Conservation (phyloP, 148 eudicot genomes). For the Mesembryanthemum crystallinum region DNA sequence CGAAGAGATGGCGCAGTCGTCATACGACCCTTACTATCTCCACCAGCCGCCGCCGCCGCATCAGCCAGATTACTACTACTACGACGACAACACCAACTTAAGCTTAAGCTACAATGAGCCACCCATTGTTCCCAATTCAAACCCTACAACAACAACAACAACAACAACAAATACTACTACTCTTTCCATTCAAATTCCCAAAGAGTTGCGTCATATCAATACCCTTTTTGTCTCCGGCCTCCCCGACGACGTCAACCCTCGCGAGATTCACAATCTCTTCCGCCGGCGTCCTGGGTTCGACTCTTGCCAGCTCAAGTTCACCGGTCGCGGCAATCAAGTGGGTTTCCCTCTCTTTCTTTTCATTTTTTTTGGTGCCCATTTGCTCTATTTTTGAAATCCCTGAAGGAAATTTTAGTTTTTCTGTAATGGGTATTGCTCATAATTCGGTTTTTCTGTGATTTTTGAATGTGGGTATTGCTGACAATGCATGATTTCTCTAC, state of each 20-base stretch:
- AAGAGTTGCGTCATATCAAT: slow-evolving; percentile 42
- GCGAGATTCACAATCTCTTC: slow-evolving; percentile 92
- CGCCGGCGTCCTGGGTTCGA: slow-evolving; percentile 85
- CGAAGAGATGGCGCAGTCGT: slow-evolving; percentile 22
- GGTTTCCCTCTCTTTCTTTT: background rate
- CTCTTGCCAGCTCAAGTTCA: slow-evolving; percentile 82
- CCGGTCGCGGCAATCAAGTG: slow-evolving; percentile 83
- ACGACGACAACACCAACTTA: slow-evolving; percentile 5
- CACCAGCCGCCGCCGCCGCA: slow-evolving; percentile 25
- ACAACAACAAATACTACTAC: too few species aligned
- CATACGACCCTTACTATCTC: slow-evolving; percentile 43
- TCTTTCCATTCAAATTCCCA: slow-evolving; percentile 13
- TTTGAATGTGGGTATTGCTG: background rate
- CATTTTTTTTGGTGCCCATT: background rate
- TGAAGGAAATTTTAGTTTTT: background rate
- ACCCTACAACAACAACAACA: background rate
- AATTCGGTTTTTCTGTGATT: background rate
- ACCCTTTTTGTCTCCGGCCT: slow-evolving; percentile 93
- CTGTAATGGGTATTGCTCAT: background rate
- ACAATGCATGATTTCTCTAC: background rate
- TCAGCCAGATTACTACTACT: slow-evolving; percentile 17
- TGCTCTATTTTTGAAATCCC: background rate
- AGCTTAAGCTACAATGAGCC: background rate
- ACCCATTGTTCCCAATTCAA: background rate
- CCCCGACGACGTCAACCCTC: slow-evolving; percentile 79